Evolutionary conservation across 2,329 filamentous ascomycete genomes (phyloP).

Genomic region (Botrytis medusae): DNA sequence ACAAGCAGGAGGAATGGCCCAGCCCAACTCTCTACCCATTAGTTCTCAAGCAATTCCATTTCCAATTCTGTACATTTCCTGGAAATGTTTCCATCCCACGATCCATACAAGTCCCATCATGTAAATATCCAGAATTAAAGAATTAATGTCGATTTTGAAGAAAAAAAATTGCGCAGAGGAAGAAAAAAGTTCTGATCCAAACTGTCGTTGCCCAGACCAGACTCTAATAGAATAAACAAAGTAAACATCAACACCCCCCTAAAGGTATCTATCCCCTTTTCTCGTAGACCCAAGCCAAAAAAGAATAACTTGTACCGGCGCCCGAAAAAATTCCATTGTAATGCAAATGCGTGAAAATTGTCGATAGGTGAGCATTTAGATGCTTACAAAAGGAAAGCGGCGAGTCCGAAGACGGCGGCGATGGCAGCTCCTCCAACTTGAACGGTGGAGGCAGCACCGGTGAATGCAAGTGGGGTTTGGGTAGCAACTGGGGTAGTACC

Average conservation of each 20-base stretch:
- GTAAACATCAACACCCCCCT: slow-evolving; percentile 25
- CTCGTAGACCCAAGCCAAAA: slow-evolving; percentile 37
- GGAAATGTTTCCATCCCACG: slow-evolving; percentile 13
- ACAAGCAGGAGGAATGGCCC: slow-evolving; percentile 15
- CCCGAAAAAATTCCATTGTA: slow-evolving; percentile 30
- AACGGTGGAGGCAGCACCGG: slow-evolving; percentile 15
- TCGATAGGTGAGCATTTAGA: slow-evolving; percentile 18
- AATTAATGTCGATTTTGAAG: slow-evolving; percentile 3
- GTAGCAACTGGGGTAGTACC: slow-evolving; percentile 23
- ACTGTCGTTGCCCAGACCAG: slow-evolving; percentile 16
- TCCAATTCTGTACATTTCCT: neutral
- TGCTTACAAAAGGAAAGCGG: slow-evolving; percentile 40
- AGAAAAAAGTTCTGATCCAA: slow-evolving; percentile 11
- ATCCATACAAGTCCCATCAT: slow-evolving; percentile 1
- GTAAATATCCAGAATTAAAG: slow-evolving; percentile 9
- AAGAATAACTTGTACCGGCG: slow-evolving; percentile 1
- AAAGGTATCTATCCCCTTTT: slow-evolving; percentile 25
- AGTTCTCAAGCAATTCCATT: neutral
- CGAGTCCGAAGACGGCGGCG: slow-evolving; percentile 29
- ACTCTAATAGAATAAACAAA: slow-evolving; percentile 22
- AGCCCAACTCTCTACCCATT: neutral
- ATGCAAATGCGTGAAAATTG: slow-evolving; percentile 28
- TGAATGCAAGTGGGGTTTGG: slow-evolving; percentile 22
- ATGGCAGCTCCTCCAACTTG: slow-evolving; percentile 26
- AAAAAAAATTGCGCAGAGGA: slow-evolving; percentile 10